A percentile compares a stretch with the other conserved stretches of the same genome.
phyloP scores from a whole-genome alignment of 176 grass and related monocot species.

The Zea mays region Zm-B73-REFERENCE-NAM-5.0 NC_050099.1:166535001-166535500 shows the following conservation, averaged over 20 bases:
- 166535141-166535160: not conserved
- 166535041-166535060: constrained; percentile 89
- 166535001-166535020: constrained; percentile 82
- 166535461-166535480: constrained; percentile 99
- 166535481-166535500: constrained; percentile 99
- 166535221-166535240: constrained; percentile 27
- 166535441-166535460: constrained; percentile 87
- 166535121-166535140: constrained; percentile 73
- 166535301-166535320: not conserved
- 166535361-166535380: constrained; percentile 94
- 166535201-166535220: constrained; percentile 14
- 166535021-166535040: constrained; percentile 97
- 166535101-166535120: constrained; percentile 75
- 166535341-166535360: constrained; percentile 93
- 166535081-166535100: constrained; percentile 83
- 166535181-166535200: constrained; percentile 2
- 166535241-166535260: not conserved
- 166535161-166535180: constrained; percentile 6
- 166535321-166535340: constrained; percentile 80
- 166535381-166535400: constrained; percentile 78
- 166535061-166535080: constrained; percentile 87
- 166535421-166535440: constrained; percentile 80
- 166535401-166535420: constrained; percentile 91
- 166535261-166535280: not conserved
- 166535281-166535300: not conserved